These are phyloP conservation scores for Fusarium verrucosum DNA, from an alignment of 2,329 filamentous ascomycete genomes.

Conservation along the genomic window DNA sequence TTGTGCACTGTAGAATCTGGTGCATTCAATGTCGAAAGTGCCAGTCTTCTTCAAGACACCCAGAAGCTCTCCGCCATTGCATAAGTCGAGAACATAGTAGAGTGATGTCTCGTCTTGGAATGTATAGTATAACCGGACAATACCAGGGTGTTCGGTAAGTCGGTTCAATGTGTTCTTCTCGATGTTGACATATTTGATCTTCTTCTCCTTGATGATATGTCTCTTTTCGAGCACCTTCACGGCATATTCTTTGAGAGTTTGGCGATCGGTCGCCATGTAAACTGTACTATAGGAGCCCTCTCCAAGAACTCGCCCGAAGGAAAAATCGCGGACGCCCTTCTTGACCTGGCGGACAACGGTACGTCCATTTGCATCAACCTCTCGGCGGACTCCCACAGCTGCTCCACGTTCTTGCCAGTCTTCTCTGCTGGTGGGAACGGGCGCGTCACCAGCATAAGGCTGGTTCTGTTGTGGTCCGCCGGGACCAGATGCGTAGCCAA, in stretches of 20 bases:
- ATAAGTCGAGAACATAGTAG: slow-evolving; percentile 96
- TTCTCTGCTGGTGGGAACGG: slow-evolving; percentile 71
- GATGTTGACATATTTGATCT: slow-evolving; percentile 99
- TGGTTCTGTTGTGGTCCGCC: slow-evolving; percentile 24
- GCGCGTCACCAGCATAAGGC: slow-evolving; percentile 53
- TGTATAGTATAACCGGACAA: slow-evolving; percentile 96
- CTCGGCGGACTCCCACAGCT: slow-evolving; percentile 82
- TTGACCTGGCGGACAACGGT: slow-evolving; percentile 86
- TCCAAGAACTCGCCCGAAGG: slow-evolving; percentile 87
- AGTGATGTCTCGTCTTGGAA: slow-evolving; percentile 97
- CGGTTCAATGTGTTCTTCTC: slow-evolving; percentile 98
- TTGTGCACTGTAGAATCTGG: slow-evolving; percentile 92
- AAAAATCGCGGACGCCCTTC: slow-evolving; percentile 97
- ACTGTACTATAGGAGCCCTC: slow-evolving; percentile 99
- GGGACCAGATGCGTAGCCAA: slow-evolving; percentile 58
- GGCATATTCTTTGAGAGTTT: slow-evolving; percentile 94
- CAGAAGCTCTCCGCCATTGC: slow-evolving; percentile 89
- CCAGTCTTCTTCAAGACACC: slow-evolving; percentile 93
- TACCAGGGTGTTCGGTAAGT: slow-evolving; percentile 93
- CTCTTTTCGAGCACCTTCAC: slow-evolving; percentile 98
- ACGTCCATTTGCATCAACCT: slow-evolving; percentile 85
- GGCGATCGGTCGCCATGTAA: slow-evolving; percentile 88
- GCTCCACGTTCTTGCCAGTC: slow-evolving; percentile 97
- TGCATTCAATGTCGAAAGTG: slow-evolving; percentile 95
- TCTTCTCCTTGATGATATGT: slow-evolving; percentile 99